Base-by-base conservation (phyloP, 75 land plant genomes). In the Larix kaempferi region DNA sequence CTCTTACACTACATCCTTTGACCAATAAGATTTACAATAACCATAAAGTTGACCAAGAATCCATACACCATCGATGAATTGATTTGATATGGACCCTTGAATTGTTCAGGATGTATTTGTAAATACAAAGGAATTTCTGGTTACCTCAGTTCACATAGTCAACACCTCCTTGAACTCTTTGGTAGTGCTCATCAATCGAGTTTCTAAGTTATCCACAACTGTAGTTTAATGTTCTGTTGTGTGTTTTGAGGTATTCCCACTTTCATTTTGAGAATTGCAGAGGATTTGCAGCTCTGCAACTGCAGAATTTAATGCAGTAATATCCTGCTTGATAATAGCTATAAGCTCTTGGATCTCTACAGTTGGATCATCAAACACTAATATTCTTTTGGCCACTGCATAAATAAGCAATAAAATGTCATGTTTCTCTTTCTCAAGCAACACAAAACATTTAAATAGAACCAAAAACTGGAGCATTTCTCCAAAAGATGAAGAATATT, bases 151-250 rank as follows among this genome's bases (percentile, higher is more conserved):
- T 49, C 97, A 80, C 89, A 91, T 77, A 23, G 98, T 95, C 2
- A 95, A 81, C 26, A 95, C 98, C 81, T 95, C 98, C 80, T 95
- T 95, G 76, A 95, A 95, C 76, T 95, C 94, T 73, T 95, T 95
- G 37, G 97, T 95, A 4, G 98, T 67, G 69, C 85, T 91, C 98
- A 95, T 95, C 74, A 95, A 81, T 12, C 97, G 91, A 59, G 81
- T 91, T 78, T 95, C 94, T 56, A 95, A 81, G 75, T 91, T 89
- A 82, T 94, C 98, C 64, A 95, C 98, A 57, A 95, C 98, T 23
- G 98, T 95, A 19, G 95, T 86, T 19, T 97, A 91, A 78, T 95
- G 98, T 76, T 82, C 89, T 55, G 88, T 94, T 62, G 93, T 95
- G 56, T 95, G 94, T 63, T 77, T 90, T 5, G 94, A 95, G 16